Evolutionary conservation across 163 green algal genomes (phyloP).

Genomic region (Smithsoniella earleae): DNA sequence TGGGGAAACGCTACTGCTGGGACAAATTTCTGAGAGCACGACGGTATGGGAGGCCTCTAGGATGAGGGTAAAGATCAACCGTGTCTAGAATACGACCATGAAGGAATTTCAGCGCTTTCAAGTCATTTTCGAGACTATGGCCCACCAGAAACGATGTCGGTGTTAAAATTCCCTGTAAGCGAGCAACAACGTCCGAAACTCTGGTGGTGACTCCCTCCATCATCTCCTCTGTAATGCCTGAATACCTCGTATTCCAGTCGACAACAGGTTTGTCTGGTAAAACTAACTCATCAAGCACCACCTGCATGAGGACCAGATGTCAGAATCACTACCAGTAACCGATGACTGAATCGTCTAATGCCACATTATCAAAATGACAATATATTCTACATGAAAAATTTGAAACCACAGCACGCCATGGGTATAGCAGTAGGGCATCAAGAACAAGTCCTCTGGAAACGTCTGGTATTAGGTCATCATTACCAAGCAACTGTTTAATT

Average conservation of each 20-base stretch:
- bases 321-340: no score
- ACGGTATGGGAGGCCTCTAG: slow-evolving; percentile 35
- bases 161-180: neutral
- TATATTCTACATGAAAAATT: no score
- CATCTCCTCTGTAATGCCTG: slow-evolving; percentile 72
- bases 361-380: no score
- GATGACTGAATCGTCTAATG: no score
- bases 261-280: slow-evolving; percentile 69
- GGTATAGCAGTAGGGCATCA: no score
- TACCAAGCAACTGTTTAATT: no score
- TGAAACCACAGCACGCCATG: no score
- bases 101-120: slow-evolving; percentile 56
- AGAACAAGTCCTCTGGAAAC: no score
- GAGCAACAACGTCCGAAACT: slow-evolving; percentile 45
- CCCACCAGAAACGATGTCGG: slow-evolving; percentile 58
- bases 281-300: slow-evolving; percentile 81
- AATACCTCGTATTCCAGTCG: slow-evolving; percentile 85
- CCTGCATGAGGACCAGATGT: slow-evolving; percentile 37
- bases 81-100: slow-evolving; percentile 66
- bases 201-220: slow-evolving; percentile 51
- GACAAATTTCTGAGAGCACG: slow-evolving; percentile 30
- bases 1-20: no score
- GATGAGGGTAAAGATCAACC: slow-evolving; percentile 56
- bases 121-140: slow-evolving; percentile 86
- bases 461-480: no score